Conservation (phyloP, 306 rosid genomes). For the Cotoneaster glaucophyllus region DNA sequence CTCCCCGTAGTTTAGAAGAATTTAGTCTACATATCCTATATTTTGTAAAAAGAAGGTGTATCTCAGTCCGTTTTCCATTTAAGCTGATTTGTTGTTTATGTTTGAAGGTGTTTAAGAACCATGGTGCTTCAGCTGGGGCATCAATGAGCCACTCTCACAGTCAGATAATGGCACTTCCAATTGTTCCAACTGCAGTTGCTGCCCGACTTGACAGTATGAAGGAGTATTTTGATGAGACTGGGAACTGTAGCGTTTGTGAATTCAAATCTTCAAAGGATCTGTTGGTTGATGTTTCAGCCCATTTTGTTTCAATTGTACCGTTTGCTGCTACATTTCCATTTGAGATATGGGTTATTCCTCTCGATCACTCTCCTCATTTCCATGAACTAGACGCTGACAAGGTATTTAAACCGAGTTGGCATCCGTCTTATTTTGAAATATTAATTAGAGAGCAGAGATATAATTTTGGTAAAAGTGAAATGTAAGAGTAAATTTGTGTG, state of each 20-base stretch:
- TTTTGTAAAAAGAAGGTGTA: too few species aligned
- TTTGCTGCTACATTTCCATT: constrained; percentile 75
- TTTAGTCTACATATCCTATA: too few species aligned
- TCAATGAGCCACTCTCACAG: constrained; percentile 83
- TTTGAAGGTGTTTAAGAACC: constrained; percentile 71
- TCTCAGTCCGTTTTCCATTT: neutral
- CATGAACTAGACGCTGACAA: constrained; percentile 53
- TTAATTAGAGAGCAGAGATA: neutral
- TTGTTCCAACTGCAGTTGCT: constrained; percentile 62
- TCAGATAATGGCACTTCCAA: constrained; percentile 72
- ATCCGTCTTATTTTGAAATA: neutral
- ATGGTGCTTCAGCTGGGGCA: constrained; percentile 85
- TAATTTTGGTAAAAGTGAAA: too few species aligned
- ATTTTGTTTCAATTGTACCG: constrained; percentile 62
- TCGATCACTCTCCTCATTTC: constrained; percentile 59
- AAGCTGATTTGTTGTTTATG: neutral
- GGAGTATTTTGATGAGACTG: constrained; percentile 42
- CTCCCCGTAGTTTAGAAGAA: too few species aligned
- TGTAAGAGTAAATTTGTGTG: neutral
- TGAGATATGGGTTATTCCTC: constrained; percentile 87
- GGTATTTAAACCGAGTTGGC: constrained; percentile 23
- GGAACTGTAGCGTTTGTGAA: constrained; percentile 61
- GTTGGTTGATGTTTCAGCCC: constrained; percentile 45
- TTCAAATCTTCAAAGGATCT: constrained; percentile 32
- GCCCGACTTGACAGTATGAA: constrained; percentile 49